phyloP scores from a whole-genome alignment of 1,139 yeast genomes.

The Geotrichum aggregatum region DNA sequence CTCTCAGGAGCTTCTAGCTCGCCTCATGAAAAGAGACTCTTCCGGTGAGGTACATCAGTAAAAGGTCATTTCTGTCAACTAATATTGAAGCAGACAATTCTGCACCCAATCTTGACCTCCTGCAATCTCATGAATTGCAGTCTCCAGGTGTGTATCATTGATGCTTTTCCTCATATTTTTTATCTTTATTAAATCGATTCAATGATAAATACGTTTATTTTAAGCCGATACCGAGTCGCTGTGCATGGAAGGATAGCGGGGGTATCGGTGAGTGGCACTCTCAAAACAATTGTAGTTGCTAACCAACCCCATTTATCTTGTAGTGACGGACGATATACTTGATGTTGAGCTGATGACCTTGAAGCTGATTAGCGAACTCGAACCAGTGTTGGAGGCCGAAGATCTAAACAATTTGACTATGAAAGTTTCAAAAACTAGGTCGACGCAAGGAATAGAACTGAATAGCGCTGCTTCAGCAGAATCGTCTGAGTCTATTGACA shows the following conservation, averaged over 20 bases:
- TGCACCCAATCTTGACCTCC: neutral
- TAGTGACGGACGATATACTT: conserved; percentile 3
- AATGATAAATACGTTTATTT: conserved; percentile 1
- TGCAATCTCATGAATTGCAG: neutral
- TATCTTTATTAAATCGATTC: neutral
- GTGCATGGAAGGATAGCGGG: neutral
- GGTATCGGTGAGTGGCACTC: neutral
- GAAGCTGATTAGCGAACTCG: conserved; percentile 1
- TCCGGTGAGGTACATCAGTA: conserved; percentile 26
- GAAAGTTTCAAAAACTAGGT: neutral
- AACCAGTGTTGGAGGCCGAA: neutral
- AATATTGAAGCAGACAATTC: conserved; percentile 2
- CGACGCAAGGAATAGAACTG: neutral
- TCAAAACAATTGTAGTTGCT: neutral
- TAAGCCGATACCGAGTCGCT: neutral
- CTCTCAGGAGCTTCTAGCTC: conserved; percentile 40
- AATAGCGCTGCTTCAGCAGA: neutral
- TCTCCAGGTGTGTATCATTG: conserved; percentile 12
- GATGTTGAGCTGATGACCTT: conserved; percentile 1
- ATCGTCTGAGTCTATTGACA: neutral
- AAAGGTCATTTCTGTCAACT: neutral
- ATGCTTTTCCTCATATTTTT: neutral
- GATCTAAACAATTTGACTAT: neutral
- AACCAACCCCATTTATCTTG: neutral
- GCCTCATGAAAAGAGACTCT: conserved; percentile 37